Conservation (phyloP, 2,329 filamentous ascomycete genomes). For the Aspergillus sp. region DNA sequence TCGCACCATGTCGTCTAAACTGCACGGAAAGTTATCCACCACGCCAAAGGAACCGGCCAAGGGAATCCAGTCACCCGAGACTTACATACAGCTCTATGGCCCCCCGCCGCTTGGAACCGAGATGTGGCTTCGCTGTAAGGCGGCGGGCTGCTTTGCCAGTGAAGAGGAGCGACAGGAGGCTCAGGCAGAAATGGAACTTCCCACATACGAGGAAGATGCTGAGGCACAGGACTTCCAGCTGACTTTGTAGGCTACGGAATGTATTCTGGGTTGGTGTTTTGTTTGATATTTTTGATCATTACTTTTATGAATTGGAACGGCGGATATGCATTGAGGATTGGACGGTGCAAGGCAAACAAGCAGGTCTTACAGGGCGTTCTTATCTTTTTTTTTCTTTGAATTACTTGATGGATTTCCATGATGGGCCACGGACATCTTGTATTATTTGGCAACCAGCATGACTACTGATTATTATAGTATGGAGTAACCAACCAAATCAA, state of each 20-base stretch:
- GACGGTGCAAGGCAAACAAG: not conserved
- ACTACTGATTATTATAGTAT: not conserved
- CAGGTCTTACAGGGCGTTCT: not conserved
- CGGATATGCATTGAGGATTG: not conserved
- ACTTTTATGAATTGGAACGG: not conserved
- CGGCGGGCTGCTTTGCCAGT: constrained; percentile 33
- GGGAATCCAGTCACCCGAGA: constrained; percentile 34
- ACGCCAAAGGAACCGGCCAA: constrained; percentile 18
- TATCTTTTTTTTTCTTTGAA: not conserved
- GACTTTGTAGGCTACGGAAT: constrained; percentile 21
- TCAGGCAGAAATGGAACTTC: constrained; percentile 20
- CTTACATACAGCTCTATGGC: constrained; percentile 40
- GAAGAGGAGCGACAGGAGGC: constrained; percentile 17
- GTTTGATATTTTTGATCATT: not conserved
- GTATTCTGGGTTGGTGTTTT: constrained; percentile 1
- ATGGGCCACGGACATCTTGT: not conserved
- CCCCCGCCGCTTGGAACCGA: constrained; percentile 37
- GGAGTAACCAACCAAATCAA: not conserved
- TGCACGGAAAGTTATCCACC: constrained; percentile 20
- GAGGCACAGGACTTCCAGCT: constrained; percentile 37
- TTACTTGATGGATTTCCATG: no score
- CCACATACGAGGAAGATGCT: constrained; percentile 34
- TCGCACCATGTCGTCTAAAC: constrained; percentile 39
- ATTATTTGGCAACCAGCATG: not conserved
- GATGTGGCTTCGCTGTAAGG: constrained; percentile 39